phyloP scores from a whole-genome alignment of 495 filamentous ascomycete genomes.

The Xylaria intraflava region DNA sequence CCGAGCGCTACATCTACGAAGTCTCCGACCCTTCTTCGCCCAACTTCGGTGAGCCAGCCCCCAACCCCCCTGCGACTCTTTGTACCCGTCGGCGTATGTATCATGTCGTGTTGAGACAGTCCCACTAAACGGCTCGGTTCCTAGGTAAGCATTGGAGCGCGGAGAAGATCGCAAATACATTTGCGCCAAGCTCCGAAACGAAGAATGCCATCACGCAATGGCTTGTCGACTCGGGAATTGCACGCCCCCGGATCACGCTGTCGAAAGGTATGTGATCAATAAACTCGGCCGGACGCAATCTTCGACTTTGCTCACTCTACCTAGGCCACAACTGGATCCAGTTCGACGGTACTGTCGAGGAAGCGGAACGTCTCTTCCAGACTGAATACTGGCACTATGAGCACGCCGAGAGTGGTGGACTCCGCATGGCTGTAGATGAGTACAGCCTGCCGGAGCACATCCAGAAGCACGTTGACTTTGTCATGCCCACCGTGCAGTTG shows the following conservation, averaged over 20 bases:
- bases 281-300: too few species aligned
- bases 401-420: slow-evolving; percentile 35
- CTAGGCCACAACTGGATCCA: slow-evolving; percentile 33
- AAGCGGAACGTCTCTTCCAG: slow-evolving; percentile 48
- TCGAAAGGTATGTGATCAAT: slow-evolving; percentile 8
- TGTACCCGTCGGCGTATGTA: slow-evolving; percentile 36
- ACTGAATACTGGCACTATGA: slow-evolving; percentile 51
- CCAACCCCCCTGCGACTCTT: too few species aligned
- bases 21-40: slow-evolving; percentile 31
- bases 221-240: slow-evolving; percentile 12
- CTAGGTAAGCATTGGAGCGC: slow-evolving; percentile 15
- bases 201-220: slow-evolving; percentile 10
- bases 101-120: slow-evolving; percentile 8
- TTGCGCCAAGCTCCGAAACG: slow-evolving; percentile 9
- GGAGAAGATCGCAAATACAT: slow-evolving; percentile 12
- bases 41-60: slow-evolving; percentile 46
- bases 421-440: slow-evolving; percentile 43
- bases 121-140: neutral
- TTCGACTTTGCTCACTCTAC: neutral
- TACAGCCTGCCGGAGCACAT: slow-evolving; percentile 21
- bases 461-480: slow-evolving; percentile 23
- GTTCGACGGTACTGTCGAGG: slow-evolving; percentile 46
- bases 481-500: slow-evolving; percentile 26
- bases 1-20: slow-evolving; percentile 40
- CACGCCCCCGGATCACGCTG: neutral